Conservation (phyloP, 2,329 filamentous ascomycete species). For the Xylariales sp. region DNA sequence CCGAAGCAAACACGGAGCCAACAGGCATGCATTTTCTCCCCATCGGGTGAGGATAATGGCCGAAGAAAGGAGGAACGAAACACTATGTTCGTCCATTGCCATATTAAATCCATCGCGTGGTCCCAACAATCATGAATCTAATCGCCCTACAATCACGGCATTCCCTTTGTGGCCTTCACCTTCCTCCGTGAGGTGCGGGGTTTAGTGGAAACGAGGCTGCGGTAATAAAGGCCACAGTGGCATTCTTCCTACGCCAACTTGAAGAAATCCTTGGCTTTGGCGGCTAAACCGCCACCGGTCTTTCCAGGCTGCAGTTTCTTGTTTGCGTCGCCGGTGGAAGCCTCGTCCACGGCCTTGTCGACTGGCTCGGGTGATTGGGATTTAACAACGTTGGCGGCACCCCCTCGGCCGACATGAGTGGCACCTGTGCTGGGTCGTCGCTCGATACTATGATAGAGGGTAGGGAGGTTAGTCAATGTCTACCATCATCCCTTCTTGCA, state of each 20-base stretch:
- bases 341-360: conserved; percentile 15
- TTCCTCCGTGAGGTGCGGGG: neutral
- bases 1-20: conserved; percentile 19
- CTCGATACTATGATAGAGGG: conserved; percentile 55
- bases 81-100: conserved; percentile 1
- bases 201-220: neutral
- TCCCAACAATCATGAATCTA: neutral
- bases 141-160: neutral
- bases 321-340: conserved; percentile 48
- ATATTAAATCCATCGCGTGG: neutral
- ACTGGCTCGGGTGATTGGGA: conserved; percentile 32
- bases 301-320: conserved; percentile 30
- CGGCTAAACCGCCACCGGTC: conserved; percentile 46
- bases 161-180: neutral
- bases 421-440: conserved; percentile 68
- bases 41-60: neutral
- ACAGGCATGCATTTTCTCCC: neutral
- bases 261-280: conserved; percentile 62
- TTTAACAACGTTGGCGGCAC: conserved; percentile 77
- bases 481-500: neutral
- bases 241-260: conserved; percentile 57
- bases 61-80: conserved; percentile 1
- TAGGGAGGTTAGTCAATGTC: conserved; percentile 9
- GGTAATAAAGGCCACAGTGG: neutral
- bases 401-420: conserved; percentile 78